These are phyloP conservation scores for Diaporthe citrichinensis DNA, from an alignment of 2,329 filamentous ascomycete species.

Conservation along the genomic window DNA sequence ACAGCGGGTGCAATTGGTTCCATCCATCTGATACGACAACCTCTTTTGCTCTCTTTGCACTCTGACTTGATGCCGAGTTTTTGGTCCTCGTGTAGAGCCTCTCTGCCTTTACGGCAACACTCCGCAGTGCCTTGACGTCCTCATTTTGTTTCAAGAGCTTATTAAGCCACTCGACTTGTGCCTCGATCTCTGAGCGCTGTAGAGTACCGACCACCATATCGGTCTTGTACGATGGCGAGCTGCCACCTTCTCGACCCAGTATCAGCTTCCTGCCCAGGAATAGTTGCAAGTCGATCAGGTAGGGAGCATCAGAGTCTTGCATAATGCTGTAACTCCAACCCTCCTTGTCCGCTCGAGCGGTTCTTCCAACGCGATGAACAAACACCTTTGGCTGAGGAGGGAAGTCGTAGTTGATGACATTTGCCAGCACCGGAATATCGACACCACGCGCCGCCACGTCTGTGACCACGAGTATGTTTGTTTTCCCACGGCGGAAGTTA, in stretches of 20 bases:
- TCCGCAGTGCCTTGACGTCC: slow-evolving; percentile 79
- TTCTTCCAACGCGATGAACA: slow-evolving; percentile 95
- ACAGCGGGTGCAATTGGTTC: slow-evolving; percentile 84
- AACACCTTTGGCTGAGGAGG: slow-evolving; percentile 97
- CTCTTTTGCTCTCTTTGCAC: slow-evolving; percentile 88
- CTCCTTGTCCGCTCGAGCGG: slow-evolving; percentile 90
- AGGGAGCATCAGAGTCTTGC: slow-evolving; percentile 88
- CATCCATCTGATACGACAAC: slow-evolving; percentile 79
- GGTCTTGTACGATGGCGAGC: slow-evolving; percentile 78
- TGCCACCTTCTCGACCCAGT: slow-evolving; percentile 74
- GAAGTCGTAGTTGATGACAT: slow-evolving; percentile 99
- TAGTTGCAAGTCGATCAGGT: slow-evolving; percentile 92
- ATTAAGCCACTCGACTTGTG: slow-evolving; percentile 84
- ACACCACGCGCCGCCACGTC: slow-evolving; percentile 98
- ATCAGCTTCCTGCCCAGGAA: slow-evolving; percentile 91
- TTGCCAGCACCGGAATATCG: slow-evolving; percentile 94
- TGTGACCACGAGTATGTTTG: slow-evolving; percentile 94
- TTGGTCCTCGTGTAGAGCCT: slow-evolving; percentile 92
- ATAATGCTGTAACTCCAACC: slow-evolving; percentile 98
- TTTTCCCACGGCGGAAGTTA: slow-evolving; percentile 85
- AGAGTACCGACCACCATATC: slow-evolving; percentile 88
- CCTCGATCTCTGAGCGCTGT: slow-evolving; percentile 79
- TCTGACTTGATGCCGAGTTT: slow-evolving; percentile 90
- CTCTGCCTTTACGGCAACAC: slow-evolving; percentile 88
- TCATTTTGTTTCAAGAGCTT: slow-evolving; percentile 82